Evolutionary conservation across 352 stramenopile species (phyloP).

Genomic region (Pythium biforme): DNA sequence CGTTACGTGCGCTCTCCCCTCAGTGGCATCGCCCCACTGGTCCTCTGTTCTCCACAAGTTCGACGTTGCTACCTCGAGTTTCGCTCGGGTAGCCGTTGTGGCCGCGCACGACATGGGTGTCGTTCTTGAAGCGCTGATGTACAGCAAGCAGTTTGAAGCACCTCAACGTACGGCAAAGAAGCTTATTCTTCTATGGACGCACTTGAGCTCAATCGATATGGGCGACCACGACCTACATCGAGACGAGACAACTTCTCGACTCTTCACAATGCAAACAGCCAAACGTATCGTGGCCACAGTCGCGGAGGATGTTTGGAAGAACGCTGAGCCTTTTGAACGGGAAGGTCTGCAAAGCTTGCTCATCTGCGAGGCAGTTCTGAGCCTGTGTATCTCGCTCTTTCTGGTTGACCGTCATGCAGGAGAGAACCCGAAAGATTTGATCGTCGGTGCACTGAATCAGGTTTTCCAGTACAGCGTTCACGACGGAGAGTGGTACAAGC

Average conservation of each 20-base stretch:
- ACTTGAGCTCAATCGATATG: constrained; percentile 7
- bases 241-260: neutral
- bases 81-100: neutral
- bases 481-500: constrained; percentile 24
- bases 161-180: constrained; percentile 15
- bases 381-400: constrained; percentile 6
- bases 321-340: constrained; percentile 23
- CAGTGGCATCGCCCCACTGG: neutral
- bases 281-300: constrained; percentile 19
- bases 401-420: neutral
- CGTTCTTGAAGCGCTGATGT: constrained; percentile 19
- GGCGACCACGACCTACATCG: neutral
- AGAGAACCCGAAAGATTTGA: neutral
- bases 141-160: constrained; percentile 20
- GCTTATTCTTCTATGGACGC: constrained; percentile 10
- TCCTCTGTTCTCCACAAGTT: neutral
- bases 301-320: constrained; percentile 12
- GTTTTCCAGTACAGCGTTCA: constrained; percentile 20
- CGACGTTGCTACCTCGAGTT: constrained; percentile 5
- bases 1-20: constrained; percentile 9
- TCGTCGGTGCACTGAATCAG: constrained; percentile 3
- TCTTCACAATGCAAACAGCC: constrained; percentile 10
- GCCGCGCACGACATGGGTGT: constrained; percentile 4
- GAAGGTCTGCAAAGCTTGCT: constrained; percentile 23
- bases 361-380: constrained; percentile 24